Evolutionary conservation across 148 eudicot genomes (phyloP).

Genomic region (Polygonum maritimum): DNA sequence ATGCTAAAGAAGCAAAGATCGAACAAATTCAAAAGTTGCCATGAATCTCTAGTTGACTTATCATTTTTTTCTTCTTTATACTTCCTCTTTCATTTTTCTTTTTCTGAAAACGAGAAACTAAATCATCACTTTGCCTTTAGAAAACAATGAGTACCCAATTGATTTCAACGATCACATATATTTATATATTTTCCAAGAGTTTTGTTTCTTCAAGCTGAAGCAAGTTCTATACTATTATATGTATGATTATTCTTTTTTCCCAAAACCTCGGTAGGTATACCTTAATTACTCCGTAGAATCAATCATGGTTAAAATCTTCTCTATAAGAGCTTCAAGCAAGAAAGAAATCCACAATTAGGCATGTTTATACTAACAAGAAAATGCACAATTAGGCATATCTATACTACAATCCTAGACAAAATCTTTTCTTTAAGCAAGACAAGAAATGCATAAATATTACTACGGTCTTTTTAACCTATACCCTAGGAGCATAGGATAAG

Average conservation of each 20-base stretch:
- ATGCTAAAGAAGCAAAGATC: not conserved
- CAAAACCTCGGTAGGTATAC: too few species aligned
- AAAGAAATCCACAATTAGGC: too few species aligned
- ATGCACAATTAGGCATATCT: too few species aligned
- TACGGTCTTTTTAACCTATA: too few species aligned
- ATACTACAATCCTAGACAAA: too few species aligned
- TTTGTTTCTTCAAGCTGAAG: constrained; percentile 2
- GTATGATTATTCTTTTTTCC: not conserved
- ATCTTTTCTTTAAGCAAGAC: too few species aligned
- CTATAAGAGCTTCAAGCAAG: not conserved
- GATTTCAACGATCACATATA: not conserved
- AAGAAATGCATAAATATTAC: too few species aligned
- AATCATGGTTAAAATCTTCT: not conserved
- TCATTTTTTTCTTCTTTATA: not conserved
- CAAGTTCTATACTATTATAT: not conserved
- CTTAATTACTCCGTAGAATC: not conserved
- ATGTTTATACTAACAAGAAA: too few species aligned
- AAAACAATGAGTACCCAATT: not conserved
- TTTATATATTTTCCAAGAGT: not conserved
- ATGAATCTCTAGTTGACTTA: constrained; percentile 1
- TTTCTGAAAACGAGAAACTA: not conserved
- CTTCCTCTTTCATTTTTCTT: not conserved
- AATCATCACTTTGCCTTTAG: not conserved
- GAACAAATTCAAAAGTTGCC: constrained; percentile 4
- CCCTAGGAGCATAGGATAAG: too few species aligned